Percentiles rank a stretch among this genome's conserved stretches.
These are phyloP conservation scores for Vitis riparia DNA, from an alignment of 164 flowering plant species.

Conservation along the genomic window DNA sequence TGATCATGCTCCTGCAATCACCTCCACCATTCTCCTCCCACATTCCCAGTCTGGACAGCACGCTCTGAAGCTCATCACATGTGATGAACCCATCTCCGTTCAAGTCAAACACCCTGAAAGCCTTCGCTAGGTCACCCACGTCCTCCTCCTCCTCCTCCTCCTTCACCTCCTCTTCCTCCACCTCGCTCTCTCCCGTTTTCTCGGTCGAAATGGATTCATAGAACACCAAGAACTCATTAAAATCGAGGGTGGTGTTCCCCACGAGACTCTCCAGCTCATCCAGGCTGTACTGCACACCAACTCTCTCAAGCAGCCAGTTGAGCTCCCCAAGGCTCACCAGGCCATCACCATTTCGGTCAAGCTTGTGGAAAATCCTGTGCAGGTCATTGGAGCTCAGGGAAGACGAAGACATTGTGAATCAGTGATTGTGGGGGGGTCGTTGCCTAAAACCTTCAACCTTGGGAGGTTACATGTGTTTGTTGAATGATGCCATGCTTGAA, in stretches of 20 bases:
- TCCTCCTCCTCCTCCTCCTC: conserved; percentile 7
- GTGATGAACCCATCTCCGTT: conserved; percentile 76
- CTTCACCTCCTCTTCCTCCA: conserved; percentile 6
- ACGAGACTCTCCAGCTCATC: conserved; percentile 37
- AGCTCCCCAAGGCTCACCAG: conserved; percentile 50
- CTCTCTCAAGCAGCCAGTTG: conserved; percentile 33
- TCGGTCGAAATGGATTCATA: conserved; percentile 26
- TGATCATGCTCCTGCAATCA: conserved; percentile 44
- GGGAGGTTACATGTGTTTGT: too few relatives aligned
- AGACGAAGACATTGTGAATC: conserved; percentile 19
- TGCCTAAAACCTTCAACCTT: too few relatives aligned
- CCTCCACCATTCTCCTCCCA: conserved; percentile 30
- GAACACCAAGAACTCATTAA: conserved; percentile 39
- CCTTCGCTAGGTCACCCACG: conserved; percentile 36
- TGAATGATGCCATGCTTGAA: too few relatives aligned
- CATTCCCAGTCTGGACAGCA: conserved; percentile 51
- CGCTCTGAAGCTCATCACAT: conserved; percentile 53
- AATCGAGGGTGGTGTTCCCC: conserved; percentile 29
- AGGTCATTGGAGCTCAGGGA: conserved; percentile 30
- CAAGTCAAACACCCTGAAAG: conserved; percentile 73
- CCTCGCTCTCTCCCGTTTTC: neutral
- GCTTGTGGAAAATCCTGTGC: conserved; percentile 37
- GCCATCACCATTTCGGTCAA: conserved; percentile 51
- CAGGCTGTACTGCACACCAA: conserved; percentile 22
- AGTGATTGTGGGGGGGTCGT: too few relatives aligned